Base-by-base conservation (phyloP, 73 alveolate species). In the Durusdinium trenchii region DNA sequence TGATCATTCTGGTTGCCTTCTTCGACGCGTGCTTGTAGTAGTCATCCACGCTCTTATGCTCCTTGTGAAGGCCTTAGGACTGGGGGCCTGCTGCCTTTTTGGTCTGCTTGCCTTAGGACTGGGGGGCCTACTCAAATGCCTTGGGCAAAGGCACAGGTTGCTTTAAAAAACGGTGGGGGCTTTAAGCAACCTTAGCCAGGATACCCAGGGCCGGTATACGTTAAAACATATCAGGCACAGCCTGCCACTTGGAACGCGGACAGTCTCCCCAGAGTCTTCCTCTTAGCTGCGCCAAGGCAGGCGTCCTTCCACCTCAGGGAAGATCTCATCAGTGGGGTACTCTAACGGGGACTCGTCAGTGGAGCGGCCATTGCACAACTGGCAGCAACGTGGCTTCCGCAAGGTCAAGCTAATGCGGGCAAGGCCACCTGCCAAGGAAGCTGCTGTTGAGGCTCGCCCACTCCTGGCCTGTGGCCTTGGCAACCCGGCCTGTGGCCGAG, bases 231-330 rank as follows among this genome's bases (percentile, higher is more conserved):
- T 57, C 45, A 60, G 4, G 82, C 76, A 57, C 35, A 86, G 60
- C 61, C 45, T 36, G 38, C 95, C 95, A 23, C 46, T 9, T 0
- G 82, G 95, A 40, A 86, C 95, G 57, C 82, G 61, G 82, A 86
- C 95, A 40, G 61, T 40, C 43, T 86, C 95, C 75, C 76, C 81
- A n/a, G n/a, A n/a, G 10, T 54, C 82, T 9, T 23, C 43, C 7
- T 7, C 26, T 2, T 86, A 60, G 81, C 76, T 86, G n/a, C 35
- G 4, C 95, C 95, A 86, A 20, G 95, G 95, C 79, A 86, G n/a
- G n/a, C n/a, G n/a, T n/a, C n/a, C n/a, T n/a, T n/a, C n/a, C n/a
- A n/a, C n/a, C n/a, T n/a, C n/a, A n/a, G n/a, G n/a, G n/a, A n/a
- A n/a, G n/a, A n/a, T n/a, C n/a, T n/a, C n/a, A n/a, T n/a, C n/a